Conservation (phyloP, 208 protist species). For the Acanthamoeba culbertsoni region DNA sequence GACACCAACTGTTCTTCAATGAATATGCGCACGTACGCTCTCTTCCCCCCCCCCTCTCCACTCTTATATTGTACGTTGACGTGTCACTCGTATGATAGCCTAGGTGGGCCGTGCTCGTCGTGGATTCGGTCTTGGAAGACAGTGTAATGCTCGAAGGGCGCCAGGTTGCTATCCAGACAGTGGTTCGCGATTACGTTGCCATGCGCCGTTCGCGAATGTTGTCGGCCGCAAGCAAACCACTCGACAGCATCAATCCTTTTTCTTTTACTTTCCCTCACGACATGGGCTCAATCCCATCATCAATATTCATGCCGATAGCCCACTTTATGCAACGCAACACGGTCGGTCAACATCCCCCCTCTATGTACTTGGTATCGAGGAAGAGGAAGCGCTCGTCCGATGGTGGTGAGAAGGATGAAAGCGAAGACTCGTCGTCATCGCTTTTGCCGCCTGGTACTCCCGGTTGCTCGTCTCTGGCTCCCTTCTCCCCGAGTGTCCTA, state of each 20-base stretch:
- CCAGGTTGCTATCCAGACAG: not conserved
- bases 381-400: not conserved
- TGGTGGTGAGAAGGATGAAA: not conserved
- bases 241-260: not conserved
- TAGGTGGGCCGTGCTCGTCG: not conserved
- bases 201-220: not conserved
- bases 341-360: not conserved
- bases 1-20: constrained; percentile 30
- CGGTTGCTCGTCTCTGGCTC: too few species aligned
- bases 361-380: not conserved
- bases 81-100: not conserved
- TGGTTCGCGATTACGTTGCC: not conserved
- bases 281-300: not conserved
- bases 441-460: too few species aligned
- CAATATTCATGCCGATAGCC: not conserved
- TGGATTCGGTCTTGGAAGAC: not conserved
- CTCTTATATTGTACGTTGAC: not conserved
- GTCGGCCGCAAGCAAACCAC: not conserved
- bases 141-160: not conserved
- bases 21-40: not conserved
- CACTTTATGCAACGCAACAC: not conserved
- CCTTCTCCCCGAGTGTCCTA: too few species aligned
- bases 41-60: not conserved
- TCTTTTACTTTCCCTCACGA: not conserved
- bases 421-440: not conserved